Percentiles rank a stretch among this genome's conserved stretches.
These are phyloP conservation scores for Globisporangium perplexum DNA, from an alignment of 352 stramenopile genomes.

Conservation along the genomic window DNA sequence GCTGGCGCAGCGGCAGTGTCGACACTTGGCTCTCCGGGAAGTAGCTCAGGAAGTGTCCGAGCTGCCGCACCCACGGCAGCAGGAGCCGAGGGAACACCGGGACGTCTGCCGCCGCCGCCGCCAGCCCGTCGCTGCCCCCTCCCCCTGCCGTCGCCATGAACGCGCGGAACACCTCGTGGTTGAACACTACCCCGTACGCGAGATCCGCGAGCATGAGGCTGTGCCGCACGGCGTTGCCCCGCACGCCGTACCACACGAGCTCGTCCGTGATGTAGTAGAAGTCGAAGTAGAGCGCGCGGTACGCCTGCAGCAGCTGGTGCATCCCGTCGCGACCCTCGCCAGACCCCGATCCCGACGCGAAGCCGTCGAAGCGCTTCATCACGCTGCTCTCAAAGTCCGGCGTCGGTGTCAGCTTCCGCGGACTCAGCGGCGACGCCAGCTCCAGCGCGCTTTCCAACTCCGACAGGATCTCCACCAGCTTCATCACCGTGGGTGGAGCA, in stretches of 20 bases:
- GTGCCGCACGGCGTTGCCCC: constrained; percentile 74
- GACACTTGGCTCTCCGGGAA: constrained; percentile 85
- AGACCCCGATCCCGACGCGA: constrained; percentile 1
- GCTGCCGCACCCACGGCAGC: constrained; percentile 80
- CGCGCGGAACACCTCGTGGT: constrained; percentile 77
- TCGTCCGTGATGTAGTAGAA: constrained; percentile 91
- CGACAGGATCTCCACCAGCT: constrained; percentile 46
- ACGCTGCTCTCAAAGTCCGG: constrained; percentile 33
- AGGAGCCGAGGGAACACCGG: constrained; percentile 61
- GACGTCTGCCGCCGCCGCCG: constrained; percentile 14
- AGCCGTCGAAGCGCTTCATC: constrained; percentile 13
- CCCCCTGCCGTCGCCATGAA: constrained; percentile 27
- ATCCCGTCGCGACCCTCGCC: constrained; percentile 32
- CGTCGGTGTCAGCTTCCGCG: constrained; percentile 28
- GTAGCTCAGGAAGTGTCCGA: constrained; percentile 83
- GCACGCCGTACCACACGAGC: constrained; percentile 83
- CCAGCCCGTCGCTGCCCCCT: constrained; percentile 13
- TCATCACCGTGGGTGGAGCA: constrained; percentile 12
- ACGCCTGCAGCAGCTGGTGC: constrained; percentile 66
- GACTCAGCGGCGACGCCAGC: constrained; percentile 60
- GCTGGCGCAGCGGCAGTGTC: constrained; percentile 63
- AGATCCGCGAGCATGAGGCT: constrained; percentile 78
- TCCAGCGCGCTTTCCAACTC: constrained; percentile 63
- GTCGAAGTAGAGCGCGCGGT: constrained; percentile 84
- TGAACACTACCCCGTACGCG: constrained; percentile 81